Base-by-base conservation (phyloP, 352 stramenopile genomes). In the Pythium brachiatum region DNA sequence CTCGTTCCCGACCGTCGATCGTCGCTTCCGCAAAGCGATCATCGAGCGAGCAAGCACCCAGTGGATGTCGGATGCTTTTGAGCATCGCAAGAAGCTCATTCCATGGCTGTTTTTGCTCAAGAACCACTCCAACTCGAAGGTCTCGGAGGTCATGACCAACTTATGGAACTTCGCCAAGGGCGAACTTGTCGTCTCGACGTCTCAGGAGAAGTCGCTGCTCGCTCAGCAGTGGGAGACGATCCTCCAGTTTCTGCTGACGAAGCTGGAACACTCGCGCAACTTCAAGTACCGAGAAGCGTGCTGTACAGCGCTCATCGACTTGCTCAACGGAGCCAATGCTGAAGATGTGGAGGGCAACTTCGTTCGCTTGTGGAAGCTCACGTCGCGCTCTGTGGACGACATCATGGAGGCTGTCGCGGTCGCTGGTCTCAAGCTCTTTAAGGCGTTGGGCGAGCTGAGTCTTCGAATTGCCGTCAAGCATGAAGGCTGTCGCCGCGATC, bases 261-360 rank as follows among this genome's bases (percentile, higher is more conserved):
- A 80, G 23, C 70, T 93, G 3, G 81, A 91, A 53, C 72, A 73
- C 39, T 85, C 78, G 12, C 74, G 81, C 2, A 90, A 94, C 63
- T 91, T 91, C 55, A 90, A 88, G 62, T 94, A 94, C 59, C 83
- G 85, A 23, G 83, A 92, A 67, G 85, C 85, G 8, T 78, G 76
- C 8, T 91, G 83, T 26, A 48, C 73, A 26, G 82, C 81, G 4
- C 60, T 94, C 16, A 57, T 88, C 32, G 83, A 91, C 48, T 57
- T 92, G 23, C 68, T 94, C 1, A 81, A 88, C 23, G 79, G 79
- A n/a, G 74, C 68, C 0, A 73, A 79, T 18, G 76, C 78, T 1
- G 64, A 73, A 1, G 54, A 88, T 6, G 43, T 92, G 29, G 60
- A 78, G 26, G 55, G 63, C 2, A 74, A 83, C 20, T 89, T 94